Evolutionary conservation across 1,284 basidiomycete genomes (phyloP), one percentile per base, ranked within the genome.

Genomic region (Rhodotorula sp.): DNA sequence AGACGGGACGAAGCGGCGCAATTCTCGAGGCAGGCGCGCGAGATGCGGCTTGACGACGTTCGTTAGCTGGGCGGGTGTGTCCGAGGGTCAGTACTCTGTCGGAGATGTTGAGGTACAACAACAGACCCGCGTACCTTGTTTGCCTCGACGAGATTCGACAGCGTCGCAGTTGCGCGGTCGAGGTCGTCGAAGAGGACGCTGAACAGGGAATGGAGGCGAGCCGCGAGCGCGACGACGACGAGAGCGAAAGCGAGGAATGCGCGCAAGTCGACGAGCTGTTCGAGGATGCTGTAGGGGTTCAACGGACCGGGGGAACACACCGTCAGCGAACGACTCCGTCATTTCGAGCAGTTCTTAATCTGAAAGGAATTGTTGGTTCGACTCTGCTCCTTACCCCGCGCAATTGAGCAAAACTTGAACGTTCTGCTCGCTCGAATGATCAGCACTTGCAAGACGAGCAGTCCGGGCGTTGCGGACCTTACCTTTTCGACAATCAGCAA

Each of bases 171-270:
- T 2, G 68, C 57, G 23, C 52, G 48, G 26, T 21, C 31, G 34
- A 73, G 56, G 48, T 75, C 71, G 26, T 64, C 67, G 12, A n/a
- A 34, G 0, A 72, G 59, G 26, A 69, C 72, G 8, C 55, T 47
- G 48, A 65, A 34, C 12, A 76, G 66, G 2, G 72, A 43, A 31
- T 74, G 71, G 0, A 76, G 62, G 0, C 75, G 64, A 2, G 75
- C 68, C 4, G 67, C 50, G 47, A 76, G 72, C 4, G 75, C 61
- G 6, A 70, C 63, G 38, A 76, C 54, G 16, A 72, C 67, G 26
- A 76, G 47, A 3, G 70, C 66, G 45, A 76, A 72, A 5, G 72
- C 62, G 38, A 76, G 66, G 54, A 76, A 74, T 3, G 72, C 72
- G 19, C 67, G 66, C 23, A 70, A 68, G 31, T 74, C 60, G 68